phyloP scores from a whole-genome alignment of 2,329 filamentous ascomycete species.

The Epichloe baconii region DNA sequence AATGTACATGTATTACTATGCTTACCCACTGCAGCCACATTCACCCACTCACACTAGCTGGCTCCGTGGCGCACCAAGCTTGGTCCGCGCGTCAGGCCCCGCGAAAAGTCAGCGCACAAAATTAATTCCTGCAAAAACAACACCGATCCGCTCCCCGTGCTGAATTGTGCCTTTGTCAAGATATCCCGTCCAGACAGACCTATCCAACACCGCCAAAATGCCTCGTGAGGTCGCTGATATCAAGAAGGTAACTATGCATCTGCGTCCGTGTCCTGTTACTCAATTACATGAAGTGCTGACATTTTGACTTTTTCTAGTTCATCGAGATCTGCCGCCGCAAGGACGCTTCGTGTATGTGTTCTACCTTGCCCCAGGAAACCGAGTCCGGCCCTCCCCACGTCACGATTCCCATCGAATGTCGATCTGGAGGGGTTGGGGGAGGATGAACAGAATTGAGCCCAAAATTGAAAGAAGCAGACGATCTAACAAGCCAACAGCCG shows the following conservation, averaged over 20 bases:
- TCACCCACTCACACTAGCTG: not conserved
- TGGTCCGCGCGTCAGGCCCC: conserved; percentile 14
- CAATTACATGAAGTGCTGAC: not conserved
- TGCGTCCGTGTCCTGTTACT: not conserved
- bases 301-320: conserved; percentile 48
- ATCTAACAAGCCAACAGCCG: conserved; percentile 38
- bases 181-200: conserved; percentile 12
- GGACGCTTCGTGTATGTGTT: conserved; percentile 91
- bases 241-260: conserved; percentile 52
- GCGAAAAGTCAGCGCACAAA: conserved; percentile 10
- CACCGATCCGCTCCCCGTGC: not conserved
- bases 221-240: conserved; percentile 96
- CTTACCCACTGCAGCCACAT: not conserved
- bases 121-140: not conserved
- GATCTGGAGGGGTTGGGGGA: not conserved
- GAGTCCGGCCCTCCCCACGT: conserved; percentile 1
- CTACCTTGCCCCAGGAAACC: conserved; percentile 3
- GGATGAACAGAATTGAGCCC: not conserved
- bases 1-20: too few species aligned
- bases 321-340: conserved; percentile 99
- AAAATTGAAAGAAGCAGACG: not conserved
- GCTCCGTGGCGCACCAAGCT: not conserved
- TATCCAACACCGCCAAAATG: conserved; percentile 60
- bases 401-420: not conserved
- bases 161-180: conserved; percentile 8